Base-by-base conservation (phyloP, 1,284 basidiomycete species). In the Moesziomyces parantarcticus region DNA sequence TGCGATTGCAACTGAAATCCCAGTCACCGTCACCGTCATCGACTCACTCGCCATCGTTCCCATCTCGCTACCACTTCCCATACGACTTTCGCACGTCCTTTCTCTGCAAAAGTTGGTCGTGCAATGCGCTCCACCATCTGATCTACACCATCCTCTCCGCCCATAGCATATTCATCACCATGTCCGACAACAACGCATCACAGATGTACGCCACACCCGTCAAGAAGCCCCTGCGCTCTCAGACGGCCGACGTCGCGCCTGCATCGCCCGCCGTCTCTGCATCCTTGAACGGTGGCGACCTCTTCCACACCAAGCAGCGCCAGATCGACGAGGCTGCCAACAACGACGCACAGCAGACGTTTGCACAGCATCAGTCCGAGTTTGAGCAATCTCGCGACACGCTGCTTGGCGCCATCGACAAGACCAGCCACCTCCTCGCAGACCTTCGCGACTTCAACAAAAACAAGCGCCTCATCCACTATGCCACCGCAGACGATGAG, bases 401-500 rank as follows among this genome's bases (percentile, higher is more conserved):
- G 50, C 62, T 74, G n/a, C 50, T 74, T 16, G 62, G 50, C 39
- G 92, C 91, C 22, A 89, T 96, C 72, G 89, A 91, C 76, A 87
- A 88, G 0, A 90, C 92, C 32, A 88, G 89, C 78, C 82, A 85
- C 20, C 88, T 97, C 48, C 86, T 97, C 40, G 86, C 85, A 54
- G 90, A 91, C 75, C 85, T 97, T 32, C 89, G 89, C 64, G 86
- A 88, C 66, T 96, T 95, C 86, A 97, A 92, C 86, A 90, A 90
- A 84, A 88, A 90, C 48, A 88, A 91, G 72, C 96, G 93, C 92
- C 88, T 92, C 40, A 89, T 97, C 29, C 87, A 92, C 59, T 97
- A 97, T 84, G 94, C 94, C 48, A 29, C 68, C 1, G 53, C 70
- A 9, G 59, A 29, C 29, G 29, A 62, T 26, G 53, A 51, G 3